Base-by-base conservation (phyloP, 108 stramenopile species). In the Seminavis robusta region DNA sequence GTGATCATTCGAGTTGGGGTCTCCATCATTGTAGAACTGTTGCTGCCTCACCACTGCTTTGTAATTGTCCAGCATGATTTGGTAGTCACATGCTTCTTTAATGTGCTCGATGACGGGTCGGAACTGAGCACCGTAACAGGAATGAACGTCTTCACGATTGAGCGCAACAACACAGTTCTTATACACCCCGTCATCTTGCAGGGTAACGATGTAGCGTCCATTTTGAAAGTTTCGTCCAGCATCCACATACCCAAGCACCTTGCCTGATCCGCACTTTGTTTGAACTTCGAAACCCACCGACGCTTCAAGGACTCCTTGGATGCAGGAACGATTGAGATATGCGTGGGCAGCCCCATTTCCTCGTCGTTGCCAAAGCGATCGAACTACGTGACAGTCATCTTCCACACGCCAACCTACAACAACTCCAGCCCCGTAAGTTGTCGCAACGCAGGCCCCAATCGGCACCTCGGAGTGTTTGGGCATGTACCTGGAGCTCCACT, bases 401-500 rank as follows among this genome's bases (percentile, higher is more conserved):
- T 93, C 87, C 6, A 85, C 83, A 47, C 92, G 69, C 92, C 92
- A 93, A 20, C 92, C 92, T 33, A 90, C 92, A 31, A 93, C 44
- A 1, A 93, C 80, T 16, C 92, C 92, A 39, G 88, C 31, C n/a
- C 92, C 92, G 66, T 83, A 93, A 2, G 72, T 65, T 10, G 92
- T 89, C 16, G 88, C 85, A 54, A 93, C 88, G 31, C 87, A 88
- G 23, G 79, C 67, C 13, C 92, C 92, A 13, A 93, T 67, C n/a
- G 92, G 88, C 28, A 77, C 79, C 47, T 93, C 90, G 23, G 92
- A 93, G 73, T 86, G 84, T 8, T 77, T 70, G 13, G 88, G 87
- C 71, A 81, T 68, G 54, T 76, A 84, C 25, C 67, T 56, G 30
- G 33, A 26, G 42, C 65, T 57, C 86, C 84, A 88, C 31, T 76